phyloP scores from a whole-genome alignment of 768 basidiomycete species.

The Russula virescens region DNA sequence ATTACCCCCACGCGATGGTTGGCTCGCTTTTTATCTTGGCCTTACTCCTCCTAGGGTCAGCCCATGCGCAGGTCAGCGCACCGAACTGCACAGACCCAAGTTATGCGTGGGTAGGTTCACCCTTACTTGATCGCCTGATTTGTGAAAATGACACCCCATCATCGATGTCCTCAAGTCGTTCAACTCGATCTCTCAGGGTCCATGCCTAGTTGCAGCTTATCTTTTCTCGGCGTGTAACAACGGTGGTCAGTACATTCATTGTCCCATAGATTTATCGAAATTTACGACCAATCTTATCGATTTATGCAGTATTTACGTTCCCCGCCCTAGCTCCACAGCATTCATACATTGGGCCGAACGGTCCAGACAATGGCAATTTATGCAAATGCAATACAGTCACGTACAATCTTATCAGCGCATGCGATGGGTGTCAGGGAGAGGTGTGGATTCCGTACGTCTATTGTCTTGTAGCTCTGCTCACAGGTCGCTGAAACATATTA shows the following conservation, averaged over 20 bases:
- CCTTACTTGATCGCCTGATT: background rate
- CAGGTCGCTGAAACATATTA: no score
- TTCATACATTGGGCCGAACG: slow-evolving; percentile 14
- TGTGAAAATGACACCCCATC: background rate
- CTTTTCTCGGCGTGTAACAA: slow-evolving; percentile 7
- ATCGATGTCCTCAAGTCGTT: background rate
- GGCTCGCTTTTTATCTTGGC: background rate
- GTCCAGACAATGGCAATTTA: background rate
- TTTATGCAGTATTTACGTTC: background rate
- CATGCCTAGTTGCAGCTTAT: slow-evolving; percentile 9
- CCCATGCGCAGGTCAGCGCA: slow-evolving; percentile 1
- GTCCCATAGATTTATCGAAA: background rate
- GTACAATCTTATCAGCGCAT: slow-evolving; percentile 29
- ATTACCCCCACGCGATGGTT: background rate
- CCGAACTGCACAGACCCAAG: background rate
- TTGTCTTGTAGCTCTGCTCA: background rate
- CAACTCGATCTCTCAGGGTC: slow-evolving; percentile 16
- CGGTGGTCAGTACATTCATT: slow-evolving; percentile 8
- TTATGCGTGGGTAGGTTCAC: slow-evolving; percentile 16
- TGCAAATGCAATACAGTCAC: slow-evolving; percentile 29
- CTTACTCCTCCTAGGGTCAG: background rate
- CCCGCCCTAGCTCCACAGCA: slow-evolving; percentile 1
- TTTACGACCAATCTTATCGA: background rate
- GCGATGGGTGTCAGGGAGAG: slow-evolving; percentile 27
- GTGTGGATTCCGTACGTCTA: slow-evolving; percentile 15